Base-by-base conservation (phyloP, 2,329 filamentous ascomycete genomes). In the Penicillium sp. region DNA sequence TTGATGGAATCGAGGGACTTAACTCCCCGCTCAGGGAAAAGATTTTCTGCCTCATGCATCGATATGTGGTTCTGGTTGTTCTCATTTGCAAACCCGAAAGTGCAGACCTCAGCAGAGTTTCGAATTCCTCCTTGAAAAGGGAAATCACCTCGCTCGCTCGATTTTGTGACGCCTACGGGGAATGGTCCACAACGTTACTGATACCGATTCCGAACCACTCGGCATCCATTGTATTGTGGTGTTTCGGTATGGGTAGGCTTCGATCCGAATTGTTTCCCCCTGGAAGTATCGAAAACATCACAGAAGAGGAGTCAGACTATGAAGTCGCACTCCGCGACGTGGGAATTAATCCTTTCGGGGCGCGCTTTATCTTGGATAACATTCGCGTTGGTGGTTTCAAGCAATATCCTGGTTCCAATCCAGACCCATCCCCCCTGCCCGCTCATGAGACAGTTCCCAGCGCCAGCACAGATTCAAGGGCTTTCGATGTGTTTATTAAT, bases 321-420 rank as follows among this genome's bases (percentile, higher is more conserved):
- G 45, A 48, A 25, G 15, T 48, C 9, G 31, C 89, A 60, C 77
- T 93, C 25, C 79, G 88, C 15, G 78, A 80, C 25, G 81, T 82
- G 1, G 89, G 89, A 0, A 71, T 91, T 68, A 92, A 93, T 71
- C 81, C 84, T 0, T 91, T 85, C 69, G 89, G 88, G 2, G 89
- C 89, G 3, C 89, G 91, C 69, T 78, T 79, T 10, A 77, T 91
- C 1, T 73, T 90, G 35, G 54, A 49, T 19, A 47, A 60, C 8
- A 15, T 51, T 42, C 43, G 31, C 15, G 31, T 48, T 25, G 15
- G 45, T 25, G 31, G 29, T 48, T 48, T 48, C 31, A 23, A 23
- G 29, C 19, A 35, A 48, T 4, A 15, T 21, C n/a, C 43, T 33
- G n/a, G n/a, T 13, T 47, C 29, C 19, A 8, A 33, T 15, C 13